phyloP scores from a whole-genome alignment of 2,329 filamentous ascomycete genomes.

The Epichloe coenophiala region DNA sequence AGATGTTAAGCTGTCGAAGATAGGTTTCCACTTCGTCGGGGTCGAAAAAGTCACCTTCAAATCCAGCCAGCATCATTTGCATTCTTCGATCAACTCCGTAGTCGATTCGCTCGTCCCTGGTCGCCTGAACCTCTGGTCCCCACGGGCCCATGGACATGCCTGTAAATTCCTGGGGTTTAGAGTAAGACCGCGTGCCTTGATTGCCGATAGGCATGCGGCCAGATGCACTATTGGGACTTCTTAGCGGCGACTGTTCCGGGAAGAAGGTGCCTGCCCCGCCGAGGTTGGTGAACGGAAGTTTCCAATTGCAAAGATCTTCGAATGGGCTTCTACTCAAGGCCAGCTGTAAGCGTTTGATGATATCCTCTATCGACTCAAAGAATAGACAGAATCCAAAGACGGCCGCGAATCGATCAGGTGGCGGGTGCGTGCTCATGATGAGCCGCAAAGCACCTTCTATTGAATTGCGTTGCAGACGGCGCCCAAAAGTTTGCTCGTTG shows the following conservation, averaged over 20 bases:
- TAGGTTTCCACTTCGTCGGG: constrained; percentile 65
- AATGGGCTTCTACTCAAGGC: constrained; percentile 19
- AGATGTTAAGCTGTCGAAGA: constrained; percentile 47
- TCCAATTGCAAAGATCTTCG: constrained; percentile 42
- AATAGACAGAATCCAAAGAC: constrained; percentile 59
- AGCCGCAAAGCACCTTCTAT: constrained; percentile 50
- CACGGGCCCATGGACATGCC: constrained; percentile 35
- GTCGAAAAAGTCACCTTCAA: constrained; percentile 66
- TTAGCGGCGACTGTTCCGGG: constrained; percentile 9
- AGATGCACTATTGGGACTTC: not conserved
- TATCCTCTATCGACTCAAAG: constrained; percentile 38
- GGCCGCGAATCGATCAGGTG: constrained; percentile 33
- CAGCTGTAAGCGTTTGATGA: constrained; percentile 26
- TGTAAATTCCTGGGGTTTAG: constrained; percentile 12
- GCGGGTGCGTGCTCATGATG: constrained; percentile 34
- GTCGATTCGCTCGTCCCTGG: constrained; percentile 30
- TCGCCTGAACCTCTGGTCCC: constrained; percentile 21
- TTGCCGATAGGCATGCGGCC: constrained; percentile 20
- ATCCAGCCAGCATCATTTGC: constrained; percentile 42
- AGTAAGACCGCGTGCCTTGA: constrained; percentile 18
- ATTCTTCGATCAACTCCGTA: constrained; percentile 23
- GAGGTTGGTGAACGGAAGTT: constrained; percentile 49
- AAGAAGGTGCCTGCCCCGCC: constrained; percentile 59
- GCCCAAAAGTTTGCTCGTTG: constrained; percentile 54
- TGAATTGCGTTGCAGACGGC: constrained; percentile 53